phyloP scores from a whole-genome alignment of 768 basidiomycete species.

The Lenzites betulinus region DNA sequence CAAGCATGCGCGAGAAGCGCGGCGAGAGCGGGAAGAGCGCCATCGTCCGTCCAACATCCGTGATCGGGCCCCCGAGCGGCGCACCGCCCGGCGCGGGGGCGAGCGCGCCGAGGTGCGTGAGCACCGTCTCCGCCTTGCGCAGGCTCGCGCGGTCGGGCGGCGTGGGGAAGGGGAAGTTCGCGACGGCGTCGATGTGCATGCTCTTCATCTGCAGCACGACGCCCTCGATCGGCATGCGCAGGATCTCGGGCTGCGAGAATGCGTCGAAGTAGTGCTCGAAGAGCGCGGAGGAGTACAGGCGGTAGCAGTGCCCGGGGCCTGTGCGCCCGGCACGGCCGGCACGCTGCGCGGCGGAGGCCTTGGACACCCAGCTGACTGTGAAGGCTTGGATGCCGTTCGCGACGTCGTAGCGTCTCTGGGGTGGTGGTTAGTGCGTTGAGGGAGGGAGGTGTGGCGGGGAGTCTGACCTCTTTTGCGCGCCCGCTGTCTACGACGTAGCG shows the following conservation, averaged over 20 bases:
- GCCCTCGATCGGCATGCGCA: conserved; percentile 95
- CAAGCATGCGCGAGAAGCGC: conserved; percentile 94
- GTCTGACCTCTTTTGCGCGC: conserved; percentile 83
- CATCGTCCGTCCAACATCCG: conserved; percentile 91
- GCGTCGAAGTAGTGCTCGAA: conserved; percentile 91
- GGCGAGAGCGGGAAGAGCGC: conserved; percentile 92
- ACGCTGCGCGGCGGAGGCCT: conserved; percentile 92
- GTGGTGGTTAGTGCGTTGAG: conserved; percentile 10
- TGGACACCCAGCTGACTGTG: conserved; percentile 91
- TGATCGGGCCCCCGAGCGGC: conserved; percentile 63
- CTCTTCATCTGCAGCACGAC: conserved; percentile 98
- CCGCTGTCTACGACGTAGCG: conserved; percentile 98
- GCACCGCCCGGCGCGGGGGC: conserved; percentile 24
- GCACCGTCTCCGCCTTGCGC: conserved; percentile 76
- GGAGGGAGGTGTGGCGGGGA: neutral
- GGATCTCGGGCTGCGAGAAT: conserved; percentile 89
- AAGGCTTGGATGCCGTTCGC: conserved; percentile 87
- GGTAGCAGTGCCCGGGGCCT: conserved; percentile 97
- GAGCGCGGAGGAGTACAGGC: conserved; percentile 93
- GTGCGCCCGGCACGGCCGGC: conserved; percentile 97
- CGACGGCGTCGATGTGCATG: conserved; percentile 96
- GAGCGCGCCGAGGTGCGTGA: conserved; percentile 85
- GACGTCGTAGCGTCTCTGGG: conserved; percentile 80
- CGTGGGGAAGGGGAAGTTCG: conserved; percentile 98
- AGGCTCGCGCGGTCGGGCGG: conserved; percentile 81